Evolutionary conservation across 208 protist genomes (phyloP).

Genomic region (Trypanosoma platydactyli): DNA sequence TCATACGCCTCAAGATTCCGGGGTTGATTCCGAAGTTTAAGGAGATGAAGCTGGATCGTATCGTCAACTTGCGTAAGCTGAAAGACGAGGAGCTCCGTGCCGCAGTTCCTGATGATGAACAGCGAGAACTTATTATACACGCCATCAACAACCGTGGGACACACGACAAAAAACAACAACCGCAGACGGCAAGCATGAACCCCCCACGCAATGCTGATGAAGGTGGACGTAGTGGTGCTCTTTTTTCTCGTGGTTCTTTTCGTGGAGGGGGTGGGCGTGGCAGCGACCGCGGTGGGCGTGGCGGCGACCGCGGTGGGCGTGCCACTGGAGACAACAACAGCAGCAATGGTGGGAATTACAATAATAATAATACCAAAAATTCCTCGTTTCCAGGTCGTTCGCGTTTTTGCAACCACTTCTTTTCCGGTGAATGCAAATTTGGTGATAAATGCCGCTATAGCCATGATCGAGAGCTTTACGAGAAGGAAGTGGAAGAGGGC

Average conservation of each 20-base stretch:
- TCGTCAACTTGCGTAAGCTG: constrained; percentile 75
- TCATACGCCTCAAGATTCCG: constrained; percentile 73
- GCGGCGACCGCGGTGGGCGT: constrained; percentile 33
- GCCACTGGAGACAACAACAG: constrained; percentile 16
- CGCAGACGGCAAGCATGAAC: constrained; percentile 29
- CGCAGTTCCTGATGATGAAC: constrained; percentile 71
- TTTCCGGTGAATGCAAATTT: constrained; percentile 71
- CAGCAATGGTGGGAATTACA: neutral
- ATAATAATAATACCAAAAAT: constrained; percentile 19
- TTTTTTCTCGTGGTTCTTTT: constrained; percentile 20
- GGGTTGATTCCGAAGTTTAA: constrained; percentile 72
- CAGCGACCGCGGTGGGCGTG: constrained; percentile 36
- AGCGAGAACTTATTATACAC: constrained; percentile 63
- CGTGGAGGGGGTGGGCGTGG: constrained; percentile 36
- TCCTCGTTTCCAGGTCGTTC: constrained; percentile 17
- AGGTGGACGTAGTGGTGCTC: constrained; percentile 36
- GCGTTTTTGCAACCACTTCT: constrained; percentile 76
- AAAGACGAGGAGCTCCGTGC: constrained; percentile 60
- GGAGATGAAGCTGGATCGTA: constrained; percentile 67
- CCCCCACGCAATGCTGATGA: constrained; percentile 36
- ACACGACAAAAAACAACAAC: constrained; percentile 37
- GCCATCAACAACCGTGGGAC: constrained; percentile 77
- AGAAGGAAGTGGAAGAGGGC: constrained; percentile 30
- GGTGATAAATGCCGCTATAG: constrained; percentile 83
- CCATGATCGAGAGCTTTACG: constrained; percentile 53